Evolutionary conservation across 2,329 filamentous ascomycete genomes (phyloP).

Genomic region (Cercospora sp.): DNA sequence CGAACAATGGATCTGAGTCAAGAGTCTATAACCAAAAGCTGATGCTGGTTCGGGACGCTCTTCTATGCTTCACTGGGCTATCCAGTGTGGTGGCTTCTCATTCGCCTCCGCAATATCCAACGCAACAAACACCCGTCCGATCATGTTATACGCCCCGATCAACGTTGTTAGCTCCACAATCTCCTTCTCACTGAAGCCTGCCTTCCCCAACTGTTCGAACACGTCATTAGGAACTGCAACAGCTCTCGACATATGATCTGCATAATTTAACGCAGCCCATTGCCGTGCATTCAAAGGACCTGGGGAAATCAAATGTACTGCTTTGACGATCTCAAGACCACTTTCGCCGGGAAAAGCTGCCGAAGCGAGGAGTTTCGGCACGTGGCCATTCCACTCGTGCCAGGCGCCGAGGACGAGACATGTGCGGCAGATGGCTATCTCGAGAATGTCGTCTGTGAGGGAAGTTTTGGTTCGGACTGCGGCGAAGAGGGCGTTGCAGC

Average conservation of each 20-base stretch:
- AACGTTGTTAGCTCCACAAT: background rate
- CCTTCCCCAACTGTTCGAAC: background rate
- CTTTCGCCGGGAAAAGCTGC: background rate
- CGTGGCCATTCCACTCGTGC: background rate
- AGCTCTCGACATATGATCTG: background rate
- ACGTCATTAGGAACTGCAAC: background rate
- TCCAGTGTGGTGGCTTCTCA: background rate
- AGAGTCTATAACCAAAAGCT: background rate
- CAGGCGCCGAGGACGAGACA: background rate
- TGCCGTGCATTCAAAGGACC: background rate
- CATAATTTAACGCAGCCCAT: background rate
- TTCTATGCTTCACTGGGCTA: background rate
- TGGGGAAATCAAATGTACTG: background rate
- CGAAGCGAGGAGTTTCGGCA: background rate
- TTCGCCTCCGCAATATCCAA: background rate
- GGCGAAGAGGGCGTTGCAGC: background rate
- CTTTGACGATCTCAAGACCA: background rate
- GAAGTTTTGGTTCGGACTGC: background rate
- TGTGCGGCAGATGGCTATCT: background rate
- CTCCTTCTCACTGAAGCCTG: background rate
- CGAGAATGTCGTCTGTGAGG: background rate
- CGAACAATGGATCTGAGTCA: background rate
- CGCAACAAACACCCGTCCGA: background rate
- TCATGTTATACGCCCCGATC: background rate
- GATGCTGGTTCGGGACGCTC: background rate